Percentiles rank a stretch among this genome's conserved stretches.
These are phyloP conservation scores for Plasmodium gonderi DNA, from an alignment of 169 alveolate genomes.

Conservation along the genomic window DNA sequence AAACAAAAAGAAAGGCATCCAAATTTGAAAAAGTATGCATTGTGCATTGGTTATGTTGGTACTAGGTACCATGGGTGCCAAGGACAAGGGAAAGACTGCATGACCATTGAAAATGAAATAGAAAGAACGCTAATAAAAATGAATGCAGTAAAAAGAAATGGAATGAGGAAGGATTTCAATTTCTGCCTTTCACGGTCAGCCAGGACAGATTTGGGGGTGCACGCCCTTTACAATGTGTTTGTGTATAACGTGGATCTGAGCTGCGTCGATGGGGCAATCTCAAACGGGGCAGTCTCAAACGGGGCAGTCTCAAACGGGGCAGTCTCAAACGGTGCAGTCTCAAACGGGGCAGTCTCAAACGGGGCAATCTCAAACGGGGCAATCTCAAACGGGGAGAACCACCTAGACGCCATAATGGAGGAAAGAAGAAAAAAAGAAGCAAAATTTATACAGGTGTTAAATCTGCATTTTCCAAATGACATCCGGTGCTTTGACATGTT, in stretches of 20 bases:
- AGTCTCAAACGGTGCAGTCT: not conserved
- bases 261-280: not conserved
- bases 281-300: not conserved
- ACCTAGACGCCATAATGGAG: not conserved
- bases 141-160: constrained; percentile 83
- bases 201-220: constrained; percentile 92
- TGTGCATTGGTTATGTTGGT: constrained; percentile 84
- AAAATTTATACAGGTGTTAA: constrained; percentile 69
- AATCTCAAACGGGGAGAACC: not conserved
- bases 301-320: not conserved
- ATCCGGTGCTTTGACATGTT: constrained; percentile 81
- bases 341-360: not conserved
- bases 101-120: constrained; percentile 84
- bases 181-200: constrained; percentile 85
- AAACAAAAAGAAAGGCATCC: not conserved
- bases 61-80: constrained; percentile 88
- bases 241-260: constrained; percentile 78
- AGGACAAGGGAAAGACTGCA: constrained; percentile 80
- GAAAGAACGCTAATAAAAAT: constrained; percentile 78
- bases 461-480: constrained; percentile 78
- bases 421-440: constrained; percentile 73
- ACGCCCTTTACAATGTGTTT: constrained; percentile 84
- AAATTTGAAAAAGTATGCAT: constrained; percentile 75
- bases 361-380: not conserved
- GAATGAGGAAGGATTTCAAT: constrained; percentile 65